Evolutionary conservation across 805 yeast species (phyloP), one percentile per base, ranked within the genome.

Genomic region (Teunomyces aglyptinius): DNA sequence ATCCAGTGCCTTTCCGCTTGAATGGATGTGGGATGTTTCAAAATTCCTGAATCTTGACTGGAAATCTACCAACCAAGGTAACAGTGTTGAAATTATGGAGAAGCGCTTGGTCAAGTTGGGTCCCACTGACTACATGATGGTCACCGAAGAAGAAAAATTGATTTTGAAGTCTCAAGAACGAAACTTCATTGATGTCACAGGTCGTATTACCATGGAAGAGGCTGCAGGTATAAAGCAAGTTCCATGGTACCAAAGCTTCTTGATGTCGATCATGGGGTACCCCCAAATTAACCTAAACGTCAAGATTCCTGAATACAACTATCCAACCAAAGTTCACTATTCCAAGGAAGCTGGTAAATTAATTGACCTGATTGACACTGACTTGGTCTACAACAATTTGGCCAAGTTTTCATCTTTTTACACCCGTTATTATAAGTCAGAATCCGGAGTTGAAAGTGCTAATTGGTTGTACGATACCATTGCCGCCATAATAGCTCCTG

Each of bases 351-450:
- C 87, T 11, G 50, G 61, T 1, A 54, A 65, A 4, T 60, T 85
- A 35, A 59, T 74, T 36, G 55, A 61, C 5, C 48, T 70, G 3
- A 79, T 89, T 47, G 73, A 78, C 51, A 66, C 65, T 45, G 70
- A 64, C 11, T 61, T 65, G 28, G 75, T 86, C 68, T 68, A 77
- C 56, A 65, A 67, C 20, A 79, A 78, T 54, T 73, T 89, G 63
- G 78, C 81, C 16, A 66, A 75, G 41, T 82, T 89, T 59, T 72
- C 91, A 4, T 77, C 86, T 34, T 89, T 88, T 61, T 80, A 70
- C 64, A 83, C 90, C 15, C 76, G 97, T 47, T 87, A 85, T 62
- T 89, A 88, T 68, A 83, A 85, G 61, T 78, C 88, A 1, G 75
- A 79, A 20, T 59, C 76, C n/a, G 97, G 97, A 0, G 64, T 72